phyloP scores from a whole-genome alignment of 169 alveolate species.

The Eimeria necatrix region DNA sequence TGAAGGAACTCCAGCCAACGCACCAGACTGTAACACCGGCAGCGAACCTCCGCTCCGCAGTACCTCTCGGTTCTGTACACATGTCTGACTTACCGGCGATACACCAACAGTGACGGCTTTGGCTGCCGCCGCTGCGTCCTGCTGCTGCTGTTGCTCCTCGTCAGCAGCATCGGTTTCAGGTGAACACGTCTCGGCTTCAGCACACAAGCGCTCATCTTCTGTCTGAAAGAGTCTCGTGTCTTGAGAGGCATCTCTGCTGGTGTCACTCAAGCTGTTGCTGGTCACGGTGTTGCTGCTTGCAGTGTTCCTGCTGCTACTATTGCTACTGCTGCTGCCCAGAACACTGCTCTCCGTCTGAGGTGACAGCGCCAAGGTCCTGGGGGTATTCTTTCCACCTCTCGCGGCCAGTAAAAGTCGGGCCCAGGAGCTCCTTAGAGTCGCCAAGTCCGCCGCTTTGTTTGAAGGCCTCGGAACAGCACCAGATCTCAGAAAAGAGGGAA shows the following conservation, averaged over 20 bases:
- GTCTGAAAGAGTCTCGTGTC: not conserved
- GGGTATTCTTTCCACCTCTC: not conserved
- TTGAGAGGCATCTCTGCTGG: not conserved
- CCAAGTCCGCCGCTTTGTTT: not conserved
- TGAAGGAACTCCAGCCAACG: not conserved
- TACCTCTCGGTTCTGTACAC: too few relatives aligned
- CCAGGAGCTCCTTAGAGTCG: slow-evolving; percentile 6
- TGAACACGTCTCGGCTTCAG: not conserved
- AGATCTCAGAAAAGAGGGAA: slow-evolving; percentile 20
- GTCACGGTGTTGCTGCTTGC: slow-evolving; percentile 3
- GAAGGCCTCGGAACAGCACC: not conserved
- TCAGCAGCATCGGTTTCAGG: not conserved
- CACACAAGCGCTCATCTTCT: not conserved
- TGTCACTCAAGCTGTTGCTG: slow-evolving; percentile 10
- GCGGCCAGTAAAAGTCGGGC: slow-evolving; percentile 5
- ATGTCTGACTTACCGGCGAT: not conserved
- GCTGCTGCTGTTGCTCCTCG: slow-evolving; percentile 38
- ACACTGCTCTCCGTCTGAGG: slow-evolving; percentile 28
- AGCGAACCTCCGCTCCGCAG: not conserved
- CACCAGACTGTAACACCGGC: not conserved
- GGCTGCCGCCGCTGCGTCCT: not conserved
- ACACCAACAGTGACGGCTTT: not conserved
- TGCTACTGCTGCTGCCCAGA: slow-evolving; percentile 2
- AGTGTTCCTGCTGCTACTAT: slow-evolving; percentile 31
- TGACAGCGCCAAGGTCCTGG: slow-evolving; percentile 13